These are phyloP conservation scores for Grigorovia humatica DNA, from an alignment of 805 yeast species.

Conservation along the genomic window DNA sequence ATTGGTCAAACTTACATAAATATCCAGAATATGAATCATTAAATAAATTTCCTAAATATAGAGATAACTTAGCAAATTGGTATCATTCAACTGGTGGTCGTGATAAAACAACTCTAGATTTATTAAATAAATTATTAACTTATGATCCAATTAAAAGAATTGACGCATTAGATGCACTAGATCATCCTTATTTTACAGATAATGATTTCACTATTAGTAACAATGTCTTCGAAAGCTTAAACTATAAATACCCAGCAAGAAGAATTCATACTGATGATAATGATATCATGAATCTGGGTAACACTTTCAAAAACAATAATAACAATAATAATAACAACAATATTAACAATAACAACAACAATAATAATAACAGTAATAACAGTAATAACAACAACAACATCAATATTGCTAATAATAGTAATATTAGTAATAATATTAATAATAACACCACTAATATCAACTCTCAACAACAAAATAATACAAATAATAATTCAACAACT, in stretches of 20 bases:
- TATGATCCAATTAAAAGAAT: conserved; percentile 78
- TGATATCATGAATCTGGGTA: conserved; percentile 43
- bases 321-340: conserved; percentile 14
- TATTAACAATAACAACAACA: conserved; percentile 7
- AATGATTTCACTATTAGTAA: conserved; percentile 57
- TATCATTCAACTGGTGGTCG: conserved; percentile 72
- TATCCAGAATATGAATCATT: conserved; percentile 78
- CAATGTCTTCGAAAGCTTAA: conserved; percentile 72
- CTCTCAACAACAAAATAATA: conserved; percentile 15
- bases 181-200: conserved; percentile 60
- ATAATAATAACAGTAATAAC: conserved; percentile 57
- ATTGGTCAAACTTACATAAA: conserved; percentile 68
- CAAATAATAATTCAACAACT: conserved; percentile 15
- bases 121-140: conserved; percentile 54
- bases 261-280: conserved; percentile 81
- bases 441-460: conserved; percentile 3
- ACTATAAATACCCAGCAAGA: conserved; percentile 70
- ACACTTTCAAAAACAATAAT: conserved; percentile 14
- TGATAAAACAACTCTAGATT: conserved; percentile 54
- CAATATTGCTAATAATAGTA: too few species aligned
- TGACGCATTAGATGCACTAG: conserved; percentile 66
- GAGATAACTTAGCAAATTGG: conserved; percentile 66
- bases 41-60: conserved; percentile 46
- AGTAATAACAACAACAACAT: conserved; percentile 35
- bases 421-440: too few species aligned